Conservation (phyloP, 2,329 filamentous ascomycete species). For the Magnaporthiopsis incrustans region DNA sequence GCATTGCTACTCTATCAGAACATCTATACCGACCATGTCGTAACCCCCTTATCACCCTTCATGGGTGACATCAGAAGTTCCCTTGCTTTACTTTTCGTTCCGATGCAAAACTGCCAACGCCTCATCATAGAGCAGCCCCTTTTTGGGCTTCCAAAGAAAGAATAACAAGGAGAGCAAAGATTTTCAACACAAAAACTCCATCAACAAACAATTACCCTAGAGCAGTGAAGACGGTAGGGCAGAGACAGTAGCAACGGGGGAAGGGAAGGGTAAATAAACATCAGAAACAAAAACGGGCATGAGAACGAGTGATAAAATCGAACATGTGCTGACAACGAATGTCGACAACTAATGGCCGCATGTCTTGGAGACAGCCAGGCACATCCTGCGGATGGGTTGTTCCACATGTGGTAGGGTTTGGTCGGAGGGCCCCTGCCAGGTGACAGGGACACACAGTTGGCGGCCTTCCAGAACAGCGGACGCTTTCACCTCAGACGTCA, state of each 20-base stretch:
- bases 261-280: neutral
- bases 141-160: neutral
- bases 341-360: neutral
- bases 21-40: neutral
- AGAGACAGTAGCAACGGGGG: neutral
- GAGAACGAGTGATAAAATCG: neutral
- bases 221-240: neutral
- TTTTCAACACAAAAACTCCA: neutral
- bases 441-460: neutral
- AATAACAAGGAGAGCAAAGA: neutral
- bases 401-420: neutral
- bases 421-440: neutral
- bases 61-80: neutral
- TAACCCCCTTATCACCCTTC: neutral
- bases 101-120: neutral
- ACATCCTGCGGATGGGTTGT: neutral
- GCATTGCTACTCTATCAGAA: neutral
- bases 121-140: neutral
- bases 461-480: too few relatives aligned
- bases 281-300: neutral
- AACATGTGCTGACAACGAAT: neutral
- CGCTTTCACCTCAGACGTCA: constrained; percentile 17
- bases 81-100: neutral
- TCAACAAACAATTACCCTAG: neutral
- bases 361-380: neutral